phyloP scores from a whole-genome alignment of 345 rosid genomes.

The thale cress (Arabidopsis thaliana) region TAIR10.1 NC_003070.9:22785001-22785500 shows the following conservation, averaged over 20 bases:
- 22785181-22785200: slow-evolving; percentile 78
- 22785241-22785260: slow-evolving; percentile 50
- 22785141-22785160: slow-evolving; percentile 67
- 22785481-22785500: slow-evolving; percentile 51
- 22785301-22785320: slow-evolving; percentile 65
- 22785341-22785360: slow-evolving; percentile 74
- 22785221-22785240: slow-evolving; percentile 52
- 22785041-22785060: slow-evolving; percentile 60
- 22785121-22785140: slow-evolving; percentile 89
- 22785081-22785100: slow-evolving; percentile 37
- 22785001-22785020: slow-evolving; percentile 65
- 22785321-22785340: slow-evolving; percentile 92
- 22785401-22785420: slow-evolving; percentile 95
- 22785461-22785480: slow-evolving; percentile 66
- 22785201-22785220: slow-evolving; percentile 60
- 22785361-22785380: slow-evolving; percentile 92
- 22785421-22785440: slow-evolving; percentile 94
- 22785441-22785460: slow-evolving; percentile 77
- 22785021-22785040: slow-evolving; percentile 67
- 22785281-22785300: slow-evolving; percentile 66
- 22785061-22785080: slow-evolving; percentile 51
- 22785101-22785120: slow-evolving; percentile 45
- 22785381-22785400: slow-evolving; percentile 80
- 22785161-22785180: slow-evolving; percentile 84
- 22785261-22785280: slow-evolving; percentile 49